A percentile compares a stretch with the other conserved stretches of the same genome.
These are phyloP conservation scores for Cordyceps fumosorosea DNA, from an alignment of 2,329 filamentous ascomycete genomes.

Conservation along the genomic window DNA sequence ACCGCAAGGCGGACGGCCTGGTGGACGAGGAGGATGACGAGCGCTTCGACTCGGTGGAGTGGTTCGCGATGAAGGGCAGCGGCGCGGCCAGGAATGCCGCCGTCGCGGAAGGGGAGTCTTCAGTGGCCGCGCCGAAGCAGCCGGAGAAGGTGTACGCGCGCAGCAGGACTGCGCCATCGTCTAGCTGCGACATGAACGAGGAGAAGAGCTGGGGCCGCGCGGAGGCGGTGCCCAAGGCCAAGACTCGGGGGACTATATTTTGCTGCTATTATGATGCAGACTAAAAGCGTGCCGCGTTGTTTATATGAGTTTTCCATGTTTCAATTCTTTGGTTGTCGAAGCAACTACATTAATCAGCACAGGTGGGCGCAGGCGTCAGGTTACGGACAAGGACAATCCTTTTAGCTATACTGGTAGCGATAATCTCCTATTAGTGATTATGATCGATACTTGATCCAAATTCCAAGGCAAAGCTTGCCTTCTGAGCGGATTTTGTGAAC, in stretches of 20 bases:
- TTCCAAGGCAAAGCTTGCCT: neutral
- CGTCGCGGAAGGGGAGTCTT: neutral
- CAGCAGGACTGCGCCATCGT: neutral
- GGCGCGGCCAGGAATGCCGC: no score
- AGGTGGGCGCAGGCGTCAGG: neutral
- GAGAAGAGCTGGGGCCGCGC: neutral
- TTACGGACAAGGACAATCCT: neutral
- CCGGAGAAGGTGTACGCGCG: neutral
- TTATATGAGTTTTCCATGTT: neutral
- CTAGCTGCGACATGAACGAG: neutral
- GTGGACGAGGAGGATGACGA: slow-evolving; percentile 32
- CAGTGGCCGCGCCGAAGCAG: neutral
- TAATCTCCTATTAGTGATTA: neutral
- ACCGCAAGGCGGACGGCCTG: slow-evolving; percentile 23
- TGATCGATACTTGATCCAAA: neutral
- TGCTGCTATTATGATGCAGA: slow-evolving; percentile 12
- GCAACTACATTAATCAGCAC: neutral
- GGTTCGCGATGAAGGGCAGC: slow-evolving; percentile 13
- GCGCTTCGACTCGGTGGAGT: slow-evolving; percentile 25
- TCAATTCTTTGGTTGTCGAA: neutral
- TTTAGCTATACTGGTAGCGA: no score
- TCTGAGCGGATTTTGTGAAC: neutral
- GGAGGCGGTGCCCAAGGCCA: neutral
- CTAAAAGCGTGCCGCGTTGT: neutral
- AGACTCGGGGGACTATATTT: slow-evolving; percentile 6